Evolutionary conservation across 2,329 filamentous ascomycete species (phyloP), one percentile per base, ranked within the genome.

Genomic region (Ophiocordyceps camponoti-saundersi): DNA sequence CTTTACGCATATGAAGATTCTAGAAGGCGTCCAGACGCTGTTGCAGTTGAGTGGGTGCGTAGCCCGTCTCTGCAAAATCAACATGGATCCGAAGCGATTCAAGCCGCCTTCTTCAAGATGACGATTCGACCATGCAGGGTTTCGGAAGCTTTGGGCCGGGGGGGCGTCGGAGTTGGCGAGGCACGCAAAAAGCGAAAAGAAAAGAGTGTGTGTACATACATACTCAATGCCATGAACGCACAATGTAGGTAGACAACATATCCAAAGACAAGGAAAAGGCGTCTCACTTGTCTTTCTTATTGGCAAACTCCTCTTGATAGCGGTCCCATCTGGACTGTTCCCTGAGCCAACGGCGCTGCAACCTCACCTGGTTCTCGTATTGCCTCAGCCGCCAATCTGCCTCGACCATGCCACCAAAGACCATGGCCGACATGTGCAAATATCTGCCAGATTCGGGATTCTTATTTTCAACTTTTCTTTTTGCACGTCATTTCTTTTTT

Each of bases 1-100:
- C 46, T 96, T 96, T 65, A 94, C 92, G 2, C 92, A 98, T 61
- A 98, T 98, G 92, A 89, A 93, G 63, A 90, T 98, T 48, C 70
- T 98, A n/a, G 92, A 98, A 61, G 92, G 92, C 29, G 86, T 98
- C 22, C 90, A 96, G 66, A 95, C 90, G 8, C 75, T 95, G 51
- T 73, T 98, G 49, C 92, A 98, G 65, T 72, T 98, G 43, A 93
- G 87, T 59, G 92, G 90, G 12, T 96, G 90, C 60, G 75, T 98
- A 21, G 88, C 86, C 16, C 81, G 90, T 56, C 71, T 98, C 48
- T 92, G 87, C 68, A 94, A 84, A 70, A 81, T 96, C 62, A 95
- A 95, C 64, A 96, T 98, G 90, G 85, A 94, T 58, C 84, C 87
- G 3, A 81, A 84, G 61, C 74, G 83, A 50, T 95, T 95, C 59